A percentile compares a stretch with the other conserved stretches of the same genome.
Conservation (phyloP, 1,284 basidiomycete genomes). For the Leccinum subfulvum region DNA sequence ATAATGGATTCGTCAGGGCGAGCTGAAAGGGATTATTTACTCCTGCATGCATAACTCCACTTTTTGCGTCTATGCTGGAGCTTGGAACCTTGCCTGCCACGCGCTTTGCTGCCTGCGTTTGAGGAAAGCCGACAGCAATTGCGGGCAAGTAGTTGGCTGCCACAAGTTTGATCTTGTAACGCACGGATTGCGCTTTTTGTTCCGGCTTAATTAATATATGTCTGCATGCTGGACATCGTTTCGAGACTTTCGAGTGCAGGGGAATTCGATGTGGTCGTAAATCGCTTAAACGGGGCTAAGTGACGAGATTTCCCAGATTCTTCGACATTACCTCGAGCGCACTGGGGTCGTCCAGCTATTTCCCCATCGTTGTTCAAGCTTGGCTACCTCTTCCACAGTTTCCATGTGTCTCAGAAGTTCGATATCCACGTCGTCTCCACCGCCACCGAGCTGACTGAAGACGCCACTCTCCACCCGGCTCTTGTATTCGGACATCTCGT, state of each 20-base stretch:
- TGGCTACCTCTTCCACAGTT: slow-evolving; percentile 61
- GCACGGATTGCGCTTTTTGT: slow-evolving; percentile 88
- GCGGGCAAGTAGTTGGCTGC: slow-evolving; percentile 92
- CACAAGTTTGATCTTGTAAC: slow-evolving; percentile 96
- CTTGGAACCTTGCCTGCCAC: slow-evolving; percentile 42
- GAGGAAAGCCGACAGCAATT: slow-evolving; percentile 74
- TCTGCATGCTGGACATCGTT: slow-evolving; percentile 90
- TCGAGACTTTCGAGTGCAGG: slow-evolving; percentile 89
- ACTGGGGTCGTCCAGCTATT: slow-evolving; percentile 75
- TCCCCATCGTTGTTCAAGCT: slow-evolving; percentile 78
- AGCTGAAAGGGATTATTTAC: slow-evolving; percentile 85
- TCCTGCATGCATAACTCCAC: slow-evolving; percentile 61
- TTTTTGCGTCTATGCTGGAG: slow-evolving; percentile 43
- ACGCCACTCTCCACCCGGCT: slow-evolving; percentile 63
- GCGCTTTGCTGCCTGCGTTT: slow-evolving; percentile 48
- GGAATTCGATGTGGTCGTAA: slow-evolving; percentile 86
- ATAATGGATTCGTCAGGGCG: slow-evolving; percentile 88
- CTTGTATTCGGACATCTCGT: slow-evolving; percentile 74
- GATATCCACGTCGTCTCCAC: slow-evolving; percentile 67
- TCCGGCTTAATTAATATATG: slow-evolving; percentile 99
- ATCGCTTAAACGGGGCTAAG: slow-evolving; percentile 51
- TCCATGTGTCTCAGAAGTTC: slow-evolving; percentile 68
- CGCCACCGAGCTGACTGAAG: slow-evolving; percentile 50
- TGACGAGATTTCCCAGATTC: not conserved
- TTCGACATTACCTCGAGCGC: slow-evolving; percentile 51